phyloP scores from a whole-genome alignment of 2,329 filamentous ascomycete species.

The Monosporascus sp. region DNA sequence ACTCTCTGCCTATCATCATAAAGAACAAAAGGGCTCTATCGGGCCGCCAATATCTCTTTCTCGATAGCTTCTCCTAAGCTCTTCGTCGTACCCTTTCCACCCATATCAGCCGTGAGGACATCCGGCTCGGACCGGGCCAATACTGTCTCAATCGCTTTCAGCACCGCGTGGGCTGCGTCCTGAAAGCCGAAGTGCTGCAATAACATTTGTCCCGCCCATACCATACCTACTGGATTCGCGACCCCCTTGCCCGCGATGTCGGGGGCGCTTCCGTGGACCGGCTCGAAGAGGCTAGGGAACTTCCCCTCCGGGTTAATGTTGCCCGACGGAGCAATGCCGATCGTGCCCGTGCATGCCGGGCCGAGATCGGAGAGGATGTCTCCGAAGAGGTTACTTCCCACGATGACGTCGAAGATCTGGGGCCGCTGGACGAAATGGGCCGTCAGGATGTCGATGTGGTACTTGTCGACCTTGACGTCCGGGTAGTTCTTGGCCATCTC shows the following conservation, averaged over 20 bases:
- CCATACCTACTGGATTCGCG: conserved; percentile 60
- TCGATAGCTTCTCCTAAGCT: conserved; percentile 51
- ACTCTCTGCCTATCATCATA: no score
- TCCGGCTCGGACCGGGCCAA: conserved; percentile 39
- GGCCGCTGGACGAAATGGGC: conserved; percentile 56
- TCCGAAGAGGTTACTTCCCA: conserved; percentile 55
- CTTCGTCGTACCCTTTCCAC: conserved; percentile 50
- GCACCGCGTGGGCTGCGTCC: conserved; percentile 44
- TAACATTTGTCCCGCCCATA: conserved; percentile 68
- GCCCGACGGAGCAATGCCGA: conserved; percentile 60
- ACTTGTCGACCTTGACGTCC: conserved; percentile 55
- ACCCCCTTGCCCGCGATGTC: conserved; percentile 60
- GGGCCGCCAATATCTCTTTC: conserved; percentile 18
- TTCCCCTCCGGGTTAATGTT: conserved; percentile 57
- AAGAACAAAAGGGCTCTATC: no score
- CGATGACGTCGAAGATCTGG: conserved; percentile 53
- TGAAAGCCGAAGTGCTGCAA: conserved; percentile 57
- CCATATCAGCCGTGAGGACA: conserved; percentile 54
- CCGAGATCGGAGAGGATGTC: conserved; percentile 62
- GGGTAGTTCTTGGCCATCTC: conserved; percentile 49
- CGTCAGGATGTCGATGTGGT: conserved; percentile 61
- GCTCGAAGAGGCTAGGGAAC: conserved; percentile 59
- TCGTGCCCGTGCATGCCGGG: conserved; percentile 58
- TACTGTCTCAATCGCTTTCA: conserved; percentile 23
- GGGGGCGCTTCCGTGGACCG: conserved; percentile 58